These are phyloP conservation scores for Yarrowia porcina DNA, from an alignment of 805 yeast species.

Conservation along the genomic window DNA sequence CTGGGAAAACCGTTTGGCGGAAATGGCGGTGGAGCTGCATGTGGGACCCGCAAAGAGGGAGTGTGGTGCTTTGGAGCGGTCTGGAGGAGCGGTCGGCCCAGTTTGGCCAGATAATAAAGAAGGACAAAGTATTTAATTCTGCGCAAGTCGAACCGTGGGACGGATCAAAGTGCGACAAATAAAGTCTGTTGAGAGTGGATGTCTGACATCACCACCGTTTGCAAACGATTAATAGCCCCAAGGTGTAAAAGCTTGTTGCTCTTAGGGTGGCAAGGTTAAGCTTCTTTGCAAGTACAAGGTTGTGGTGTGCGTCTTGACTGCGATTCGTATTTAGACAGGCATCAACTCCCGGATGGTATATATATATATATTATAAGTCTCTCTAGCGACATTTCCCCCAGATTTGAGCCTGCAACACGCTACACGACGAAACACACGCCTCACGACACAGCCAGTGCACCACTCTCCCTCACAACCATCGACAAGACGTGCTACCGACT, in stretches of 20 bases:
- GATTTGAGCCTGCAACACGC: background rate
- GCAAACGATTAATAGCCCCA: constrained; percentile 17
- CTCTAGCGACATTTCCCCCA: background rate
- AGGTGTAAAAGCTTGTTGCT: background rate
- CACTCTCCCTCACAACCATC: too few relatives aligned
- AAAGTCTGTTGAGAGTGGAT: background rate
- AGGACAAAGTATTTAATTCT: too few relatives aligned
- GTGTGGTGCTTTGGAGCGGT: background rate
- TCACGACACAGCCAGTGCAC: too few relatives aligned
- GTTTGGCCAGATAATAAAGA: background rate
- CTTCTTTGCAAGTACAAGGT: background rate
- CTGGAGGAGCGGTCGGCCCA: background rate
- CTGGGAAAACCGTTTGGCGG: background rate
- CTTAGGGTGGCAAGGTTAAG: background rate
- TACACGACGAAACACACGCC: background rate
- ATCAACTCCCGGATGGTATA: background rate
- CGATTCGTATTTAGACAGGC: constrained; percentile 19
- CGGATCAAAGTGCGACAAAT: too few relatives aligned
- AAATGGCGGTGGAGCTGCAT: background rate
- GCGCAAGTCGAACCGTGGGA: too few relatives aligned
- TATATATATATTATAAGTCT: constrained; percentile 8
- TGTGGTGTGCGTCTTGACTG: constrained; percentile 14
- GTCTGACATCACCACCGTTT: constrained; percentile 23
- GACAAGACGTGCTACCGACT: too few relatives aligned
- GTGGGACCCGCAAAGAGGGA: background rate